Evolutionary conservation across 768 basidiomycete genomes (phyloP), one percentile per base, ranked within the genome.

Genomic region (Pisolithus albus): DNA sequence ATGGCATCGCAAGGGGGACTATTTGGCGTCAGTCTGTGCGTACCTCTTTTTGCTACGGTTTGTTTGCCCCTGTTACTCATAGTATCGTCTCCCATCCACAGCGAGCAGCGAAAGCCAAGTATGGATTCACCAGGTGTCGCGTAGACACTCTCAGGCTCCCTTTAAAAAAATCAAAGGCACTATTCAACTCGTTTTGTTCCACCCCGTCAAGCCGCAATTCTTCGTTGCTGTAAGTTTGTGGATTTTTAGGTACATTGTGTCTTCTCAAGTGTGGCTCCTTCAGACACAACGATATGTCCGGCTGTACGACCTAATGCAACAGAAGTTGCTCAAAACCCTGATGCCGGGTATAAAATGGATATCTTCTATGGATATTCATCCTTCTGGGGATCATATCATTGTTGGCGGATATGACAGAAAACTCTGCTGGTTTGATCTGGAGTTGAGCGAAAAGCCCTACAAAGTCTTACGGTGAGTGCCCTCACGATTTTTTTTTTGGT

Each of bases 381-480:
- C 95, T 19, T 86, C 87, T 47, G 92, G 92, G 26, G 94, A 98
- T 62, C 93, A 99, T 74, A 75, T 99, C 54, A 92, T 99, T 55
- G 90, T 99, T 46, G 96, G 96, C 53, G 92, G 92, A 44, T 98
- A 98, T 68, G 96, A 99, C 72, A 86, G 89, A 59, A 96, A 97
- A 68, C 73, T 99, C 15, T 94, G 92, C 67, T 99, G 96, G 96
- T 98, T 98, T 68, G 96, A 99, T 73, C 75, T 99, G 57, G 96
- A 98, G 63, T 82, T 99, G 50, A 91, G 87, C 59, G 87, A 90
- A 56, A 96, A 95, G 67, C 96, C 96, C 1, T 99, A 95, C 79
- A 97, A 96, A 72, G 83, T 96, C 50, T 73, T 99, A 60, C 82
- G 92, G 92, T 91, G 67, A 48, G 52, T 52, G 36, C 41, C 43